Evolutionary conservation across 2,329 filamentous ascomycete species (phyloP).

Genomic region (Alternaria sp.): DNA sequence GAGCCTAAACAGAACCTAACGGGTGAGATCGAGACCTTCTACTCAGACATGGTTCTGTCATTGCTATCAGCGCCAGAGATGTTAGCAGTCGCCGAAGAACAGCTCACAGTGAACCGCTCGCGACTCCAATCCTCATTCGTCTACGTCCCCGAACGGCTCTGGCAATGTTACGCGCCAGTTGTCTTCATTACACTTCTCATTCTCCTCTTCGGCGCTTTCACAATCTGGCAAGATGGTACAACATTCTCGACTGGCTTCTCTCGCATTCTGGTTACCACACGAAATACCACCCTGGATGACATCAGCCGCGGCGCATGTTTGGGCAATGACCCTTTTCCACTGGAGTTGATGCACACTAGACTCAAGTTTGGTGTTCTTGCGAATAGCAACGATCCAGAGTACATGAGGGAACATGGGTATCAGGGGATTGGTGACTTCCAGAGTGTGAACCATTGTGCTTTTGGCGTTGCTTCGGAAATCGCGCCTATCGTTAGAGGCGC

Average conservation of each 20-base stretch:
- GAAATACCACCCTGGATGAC: constrained; percentile 44
- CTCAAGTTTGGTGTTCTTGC: constrained; percentile 48
- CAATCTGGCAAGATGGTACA: constrained; percentile 44
- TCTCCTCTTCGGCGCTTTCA: constrained; percentile 35
- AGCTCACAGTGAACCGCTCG: constrained; percentile 26
- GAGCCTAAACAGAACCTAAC: constrained; percentile 32
- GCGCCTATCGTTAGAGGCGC: constrained; percentile 26
- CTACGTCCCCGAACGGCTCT: constrained; percentile 38
- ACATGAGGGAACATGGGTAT: constrained; percentile 23
- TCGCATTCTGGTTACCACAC: constrained; percentile 44
- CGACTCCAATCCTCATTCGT: constrained; percentile 39
- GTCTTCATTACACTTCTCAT: constrained; percentile 37
- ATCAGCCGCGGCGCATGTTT: constrained; percentile 50
- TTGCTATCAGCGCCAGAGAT: constrained; percentile 45
- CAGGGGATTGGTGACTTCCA: constrained; percentile 22
- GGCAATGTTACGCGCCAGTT: constrained; percentile 45
- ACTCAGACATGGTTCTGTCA: constrained; percentile 44
- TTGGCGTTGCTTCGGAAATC: constrained; percentile 39
- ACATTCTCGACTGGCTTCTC: constrained; percentile 45
- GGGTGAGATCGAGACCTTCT: constrained; percentile 35
- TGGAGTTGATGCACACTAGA: constrained; percentile 45
- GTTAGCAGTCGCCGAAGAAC: constrained; percentile 26
- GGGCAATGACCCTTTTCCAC: constrained; percentile 49
- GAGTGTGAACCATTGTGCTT: constrained; percentile 36
- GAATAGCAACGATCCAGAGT: constrained; percentile 34